These are phyloP conservation scores for Solanum sejunctum DNA, from an alignment of 257 asterid species.

Conservation along the genomic window DNA sequence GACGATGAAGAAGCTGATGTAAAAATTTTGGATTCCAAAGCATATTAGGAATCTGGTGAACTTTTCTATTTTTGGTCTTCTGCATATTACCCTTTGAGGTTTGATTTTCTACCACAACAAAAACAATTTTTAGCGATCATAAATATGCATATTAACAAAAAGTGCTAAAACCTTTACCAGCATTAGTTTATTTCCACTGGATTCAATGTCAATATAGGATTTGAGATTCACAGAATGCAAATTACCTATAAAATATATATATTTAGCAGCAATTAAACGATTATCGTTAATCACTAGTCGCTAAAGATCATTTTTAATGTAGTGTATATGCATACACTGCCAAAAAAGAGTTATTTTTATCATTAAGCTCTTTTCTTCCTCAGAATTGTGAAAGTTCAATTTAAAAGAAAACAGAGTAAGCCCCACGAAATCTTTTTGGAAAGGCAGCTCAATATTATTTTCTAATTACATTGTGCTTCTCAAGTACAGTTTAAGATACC, in stretches of 20 bases:
- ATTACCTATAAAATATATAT: no score
- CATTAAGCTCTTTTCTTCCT: neutral
- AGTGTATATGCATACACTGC: neutral
- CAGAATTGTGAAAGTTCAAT: neutral
- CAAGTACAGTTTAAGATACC: neutral
- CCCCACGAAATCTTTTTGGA: neutral
- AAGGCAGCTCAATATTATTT: neutral
- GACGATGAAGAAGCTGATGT: neutral
- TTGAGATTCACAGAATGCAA: no score
- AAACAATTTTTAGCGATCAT: no score
- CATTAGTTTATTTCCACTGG: no score
- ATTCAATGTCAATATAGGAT: no score
- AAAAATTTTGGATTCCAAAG: neutral
- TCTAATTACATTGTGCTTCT: neutral
- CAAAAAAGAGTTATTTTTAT: neutral
- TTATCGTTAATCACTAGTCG: no score
- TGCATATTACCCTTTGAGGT: neutral
- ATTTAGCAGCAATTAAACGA: no score
- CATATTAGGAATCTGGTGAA: neutral
- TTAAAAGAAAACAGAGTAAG: neutral
- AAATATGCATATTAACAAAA: no score
- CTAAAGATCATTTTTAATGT: no score
- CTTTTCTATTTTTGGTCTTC: neutral
- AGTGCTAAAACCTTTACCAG: no score
- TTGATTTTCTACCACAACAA: neutral